phyloP scores from a whole-genome alignment of 495 filamentous ascomycete species.

The Aspergillus coremiiformis region DNA sequence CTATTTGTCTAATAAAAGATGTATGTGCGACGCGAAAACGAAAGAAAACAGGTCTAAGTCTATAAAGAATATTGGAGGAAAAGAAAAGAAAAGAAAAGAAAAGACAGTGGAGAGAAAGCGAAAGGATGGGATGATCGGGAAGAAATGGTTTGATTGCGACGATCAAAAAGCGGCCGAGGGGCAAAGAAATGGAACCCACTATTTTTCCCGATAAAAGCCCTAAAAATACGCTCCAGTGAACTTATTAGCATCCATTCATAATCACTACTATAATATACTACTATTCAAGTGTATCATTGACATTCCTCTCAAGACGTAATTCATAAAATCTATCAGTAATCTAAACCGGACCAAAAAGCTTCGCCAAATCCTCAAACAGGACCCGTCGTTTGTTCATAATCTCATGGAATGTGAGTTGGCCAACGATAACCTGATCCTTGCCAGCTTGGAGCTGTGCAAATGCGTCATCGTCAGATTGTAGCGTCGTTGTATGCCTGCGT shows the following conservation, averaged over 20 bases:
- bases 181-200: neutral
- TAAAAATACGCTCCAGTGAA: too few relatives aligned
- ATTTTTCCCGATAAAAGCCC: conserved; percentile 7
- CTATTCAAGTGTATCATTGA: too few relatives aligned
- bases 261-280: too few relatives aligned
- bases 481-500: conserved; percentile 33
- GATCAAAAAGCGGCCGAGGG: conserved; percentile 2
- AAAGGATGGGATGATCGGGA: neutral
- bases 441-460: conserved; percentile 44
- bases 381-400: conserved; percentile 30
- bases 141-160: neutral
- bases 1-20: neutral
- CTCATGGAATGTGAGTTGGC: conserved; percentile 25
- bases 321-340: too few relatives aligned
- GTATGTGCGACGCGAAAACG: neutral
- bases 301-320: too few relatives aligned
- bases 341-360: neutral
- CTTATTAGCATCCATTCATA: too few relatives aligned
- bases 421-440: conserved; percentile 38
- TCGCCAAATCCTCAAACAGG: conserved; percentile 24
- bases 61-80: neutral
- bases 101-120: neutral
- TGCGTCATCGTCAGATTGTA: conserved; percentile 54
- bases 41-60: neutral
- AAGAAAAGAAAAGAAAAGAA: neutral